These are phyloP conservation scores for Dactylonectria estremocensis DNA, from an alignment of 2,329 filamentous ascomycete genomes.

Conservation along the genomic window DNA sequence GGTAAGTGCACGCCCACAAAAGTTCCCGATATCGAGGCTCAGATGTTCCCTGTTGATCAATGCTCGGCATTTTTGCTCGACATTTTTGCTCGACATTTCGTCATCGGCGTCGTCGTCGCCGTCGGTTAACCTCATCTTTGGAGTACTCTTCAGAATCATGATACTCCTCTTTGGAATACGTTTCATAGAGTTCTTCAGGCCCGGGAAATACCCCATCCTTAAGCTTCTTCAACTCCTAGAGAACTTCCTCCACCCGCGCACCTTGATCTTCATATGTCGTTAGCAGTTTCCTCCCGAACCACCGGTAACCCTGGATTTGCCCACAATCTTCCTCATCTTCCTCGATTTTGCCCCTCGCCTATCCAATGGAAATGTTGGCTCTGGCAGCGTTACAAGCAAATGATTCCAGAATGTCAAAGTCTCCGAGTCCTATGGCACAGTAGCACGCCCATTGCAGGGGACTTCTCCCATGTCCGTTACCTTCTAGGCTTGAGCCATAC, in stretches of 20 bases:
- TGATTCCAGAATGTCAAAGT: slow-evolving; percentile 13
- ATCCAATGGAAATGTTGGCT: slow-evolving; percentile 18
- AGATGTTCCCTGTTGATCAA: too few relatives aligned
- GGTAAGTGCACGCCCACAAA: too few relatives aligned
- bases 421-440: slow-evolving; percentile 1
- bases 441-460: slow-evolving; percentile 23
- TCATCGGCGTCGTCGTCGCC: too few relatives aligned
- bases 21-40: too few relatives aligned
- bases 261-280: neutral
- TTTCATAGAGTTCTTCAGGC: too few relatives aligned
- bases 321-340: neutral
- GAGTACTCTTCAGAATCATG: too few relatives aligned
- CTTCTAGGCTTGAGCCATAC: slow-evolving; percentile 20
- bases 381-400: slow-evolving; percentile 12
- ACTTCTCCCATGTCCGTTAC: neutral
- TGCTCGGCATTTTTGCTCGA: too few relatives aligned
- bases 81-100: too few relatives aligned
- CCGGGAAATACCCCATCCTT: too few relatives aligned
- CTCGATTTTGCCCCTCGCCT: neutral
- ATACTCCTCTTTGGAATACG: too few relatives aligned
- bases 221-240: neutral
- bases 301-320: neutral
- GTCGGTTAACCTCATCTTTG: too few relatives aligned
- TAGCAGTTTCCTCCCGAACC: too few relatives aligned
- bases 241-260: neutral